Conservation (phyloP, 2,329 filamentous ascomycete genomes). For the Calonectria ilicicola region DNA sequence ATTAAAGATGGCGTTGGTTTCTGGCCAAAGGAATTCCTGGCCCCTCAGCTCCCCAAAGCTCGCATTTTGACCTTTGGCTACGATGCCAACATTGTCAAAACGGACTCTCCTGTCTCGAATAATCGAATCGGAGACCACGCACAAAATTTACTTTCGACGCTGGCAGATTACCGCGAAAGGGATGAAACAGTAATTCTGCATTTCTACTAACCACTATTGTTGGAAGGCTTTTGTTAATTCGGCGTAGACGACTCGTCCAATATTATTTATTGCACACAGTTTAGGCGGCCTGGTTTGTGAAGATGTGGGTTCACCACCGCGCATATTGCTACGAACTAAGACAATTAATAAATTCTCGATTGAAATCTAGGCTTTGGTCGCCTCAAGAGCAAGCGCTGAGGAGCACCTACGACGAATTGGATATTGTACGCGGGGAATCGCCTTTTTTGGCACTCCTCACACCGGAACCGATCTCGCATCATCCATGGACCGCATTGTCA, state of each 20-base stretch:
- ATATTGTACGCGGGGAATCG: background rate
- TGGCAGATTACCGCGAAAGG: background rate
- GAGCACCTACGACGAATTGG: background rate
- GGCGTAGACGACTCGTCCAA: background rate
- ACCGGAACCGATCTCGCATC: background rate
- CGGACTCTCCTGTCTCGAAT: conserved; percentile 1
- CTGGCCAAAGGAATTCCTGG: conserved; percentile 1
- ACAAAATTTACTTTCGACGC: background rate
- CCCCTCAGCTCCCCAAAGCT: background rate
- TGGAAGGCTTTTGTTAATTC: background rate
- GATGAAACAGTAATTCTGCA: background rate
- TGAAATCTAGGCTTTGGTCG: background rate
- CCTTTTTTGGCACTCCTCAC: conserved; percentile 16
- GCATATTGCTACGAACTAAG: background rate
- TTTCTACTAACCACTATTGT: background rate
- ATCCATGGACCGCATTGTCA: background rate
- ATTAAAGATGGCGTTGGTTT: background rate
- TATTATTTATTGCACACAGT: conserved; percentile 13
- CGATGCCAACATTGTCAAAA: conserved; percentile 1
- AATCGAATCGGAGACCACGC: conserved; percentile 11
- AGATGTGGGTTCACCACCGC: background rate
- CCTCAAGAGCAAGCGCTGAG: conserved; percentile 6
- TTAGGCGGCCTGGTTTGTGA: conserved; percentile 5
- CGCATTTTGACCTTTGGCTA: conserved; percentile 11
- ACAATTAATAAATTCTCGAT: background rate